Evolutionary conservation across 1,284 basidiomycete species (phyloP), one percentile per base, ranked within the genome.

Genomic region (Volvariella volvacea): DNA sequence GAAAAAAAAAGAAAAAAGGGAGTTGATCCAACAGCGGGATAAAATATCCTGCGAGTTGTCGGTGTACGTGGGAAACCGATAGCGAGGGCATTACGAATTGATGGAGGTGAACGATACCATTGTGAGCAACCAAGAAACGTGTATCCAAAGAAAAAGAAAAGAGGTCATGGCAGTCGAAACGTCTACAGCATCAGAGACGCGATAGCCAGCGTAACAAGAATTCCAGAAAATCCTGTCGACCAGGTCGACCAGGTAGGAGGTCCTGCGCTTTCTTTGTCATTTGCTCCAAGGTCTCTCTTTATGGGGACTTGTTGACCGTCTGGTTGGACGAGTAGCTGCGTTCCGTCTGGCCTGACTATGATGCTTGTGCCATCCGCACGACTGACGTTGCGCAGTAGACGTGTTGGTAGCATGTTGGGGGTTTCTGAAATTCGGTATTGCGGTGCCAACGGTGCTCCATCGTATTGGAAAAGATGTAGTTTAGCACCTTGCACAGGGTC

Each of bases 341-440:
- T 28, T 12, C 25, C 25, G 25, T 28, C 25, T 12, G 25, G 25
- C 25, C 12, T 28, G 6, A 28, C 25, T 12, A 28, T 6, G 39
- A 42, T 25, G 42, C 17, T 34, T 28, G 37, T 21, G 38, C 17
- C 20, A 39, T 38, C 22, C 46, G 20, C 41, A 38, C 14, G 38
- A 48, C 43, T 50, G 41, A 66, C 59, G 55, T 81, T 80, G 48
- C 75, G 64, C 45, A 83, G 65, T 37, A 56, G 34, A 48, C 59
- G 60, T 15, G 75, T 80, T 14, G 84, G 83, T 15, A 83, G 66
- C 82, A 88, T 86, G 58, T 73, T 78, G 19, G 83, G 81, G 4
- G 73, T 69, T 14, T 64, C 49, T 19, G 78, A 80, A 25, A 80
- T 50, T 46, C 70, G 75, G 71, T 74, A 80, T 62, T 72, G 61